These are phyloP conservation scores for Penicillium cinerascens DNA, from an alignment of 495 filamentous ascomycete genomes.

Conservation along the genomic window DNA sequence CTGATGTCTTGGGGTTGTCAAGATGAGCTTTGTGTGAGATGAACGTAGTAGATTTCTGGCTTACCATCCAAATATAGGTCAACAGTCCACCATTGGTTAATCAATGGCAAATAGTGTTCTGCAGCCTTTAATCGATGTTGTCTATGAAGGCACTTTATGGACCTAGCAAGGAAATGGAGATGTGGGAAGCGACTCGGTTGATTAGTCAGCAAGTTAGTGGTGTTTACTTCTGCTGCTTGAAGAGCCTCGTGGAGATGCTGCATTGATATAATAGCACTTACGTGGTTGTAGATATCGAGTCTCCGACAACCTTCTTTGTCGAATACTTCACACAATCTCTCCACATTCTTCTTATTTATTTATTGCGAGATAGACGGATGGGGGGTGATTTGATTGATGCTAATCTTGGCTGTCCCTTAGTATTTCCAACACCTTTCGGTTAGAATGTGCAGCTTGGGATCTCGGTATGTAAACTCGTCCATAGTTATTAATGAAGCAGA, in stretches of 20 bases:
- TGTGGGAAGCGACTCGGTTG: slow-evolving; percentile 2
- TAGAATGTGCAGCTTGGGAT: neutral
- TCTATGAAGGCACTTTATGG: slow-evolving; percentile 32
- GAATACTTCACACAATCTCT: slow-evolving; percentile 25
- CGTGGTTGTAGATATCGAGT: slow-evolving; percentile 23
- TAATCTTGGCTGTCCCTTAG: slow-evolving; percentile 16
- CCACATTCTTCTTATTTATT: slow-evolving; percentile 17
- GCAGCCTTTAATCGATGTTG: slow-evolving; percentile 32
- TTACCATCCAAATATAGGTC: slow-evolving; percentile 32
- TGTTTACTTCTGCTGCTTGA: slow-evolving; percentile 1
- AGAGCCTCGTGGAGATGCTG: slow-evolving; percentile 13
- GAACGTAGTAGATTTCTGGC: neutral
- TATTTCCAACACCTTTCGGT: slow-evolving; percentile 12
- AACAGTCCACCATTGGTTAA: slow-evolving; percentile 37
- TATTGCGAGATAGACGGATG: slow-evolving; percentile 7
- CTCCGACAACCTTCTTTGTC: slow-evolving; percentile 19
- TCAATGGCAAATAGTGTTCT: slow-evolving; percentile 15
- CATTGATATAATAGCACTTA: slow-evolving; percentile 22
- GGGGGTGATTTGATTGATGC: slow-evolving; percentile 17
- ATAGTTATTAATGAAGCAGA: slow-evolving; percentile 4
- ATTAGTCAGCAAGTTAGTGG: slow-evolving; percentile 7
- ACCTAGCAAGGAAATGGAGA: slow-evolving; percentile 5
- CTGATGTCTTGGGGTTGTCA: slow-evolving; percentile 16
- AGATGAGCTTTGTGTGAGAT: neutral
- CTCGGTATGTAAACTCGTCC: slow-evolving; percentile 4